phyloP scores from a whole-genome alignment of 2,329 filamentous ascomycete species.

The Pseudocercospora cruenta region DNA sequence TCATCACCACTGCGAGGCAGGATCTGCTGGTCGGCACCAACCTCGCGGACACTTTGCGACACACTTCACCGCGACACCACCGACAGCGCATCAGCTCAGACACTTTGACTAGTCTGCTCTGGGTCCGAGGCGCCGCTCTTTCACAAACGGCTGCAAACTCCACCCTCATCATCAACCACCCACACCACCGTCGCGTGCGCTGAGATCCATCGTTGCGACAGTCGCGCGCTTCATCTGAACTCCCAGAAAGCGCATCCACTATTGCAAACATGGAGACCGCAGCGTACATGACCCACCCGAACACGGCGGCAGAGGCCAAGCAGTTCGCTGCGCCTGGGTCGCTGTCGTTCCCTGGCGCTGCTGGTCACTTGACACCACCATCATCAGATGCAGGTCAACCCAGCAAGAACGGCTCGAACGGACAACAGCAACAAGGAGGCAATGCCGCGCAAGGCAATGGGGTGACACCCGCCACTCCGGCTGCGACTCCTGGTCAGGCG shows the following conservation, averaged over 20 bases:
- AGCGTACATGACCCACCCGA: conserved; percentile 79
- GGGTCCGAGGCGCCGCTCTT: conserved; percentile 21
- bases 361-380: conserved; percentile 80
- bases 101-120: conserved; percentile 27
- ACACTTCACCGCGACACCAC: background rate
- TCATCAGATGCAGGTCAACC: conserved; percentile 68
- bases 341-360: conserved; percentile 79
- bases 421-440: conserved; percentile 52
- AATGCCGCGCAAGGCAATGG: conserved; percentile 55
- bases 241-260: background rate
- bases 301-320: conserved; percentile 90
- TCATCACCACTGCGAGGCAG: conserved; percentile 17
- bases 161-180: conserved; percentile 8
- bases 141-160: conserved; percentile 6
- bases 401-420: conserved; percentile 55
- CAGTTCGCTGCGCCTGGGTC: conserved; percentile 92
- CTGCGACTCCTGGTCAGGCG: conserved; percentile 87
- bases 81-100: conserved; percentile 24
- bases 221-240: conserved; percentile 7
- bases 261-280: conserved; percentile 70
- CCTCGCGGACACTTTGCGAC: conserved; percentile 7
- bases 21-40: conserved; percentile 23
- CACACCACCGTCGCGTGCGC: background rate
- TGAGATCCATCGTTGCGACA: background rate
- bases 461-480: conserved; percentile 87